phyloP scores from a whole-genome alignment of 2,329 filamentous ascomycete genomes.

The Colletotrichum viniferum region DNA sequence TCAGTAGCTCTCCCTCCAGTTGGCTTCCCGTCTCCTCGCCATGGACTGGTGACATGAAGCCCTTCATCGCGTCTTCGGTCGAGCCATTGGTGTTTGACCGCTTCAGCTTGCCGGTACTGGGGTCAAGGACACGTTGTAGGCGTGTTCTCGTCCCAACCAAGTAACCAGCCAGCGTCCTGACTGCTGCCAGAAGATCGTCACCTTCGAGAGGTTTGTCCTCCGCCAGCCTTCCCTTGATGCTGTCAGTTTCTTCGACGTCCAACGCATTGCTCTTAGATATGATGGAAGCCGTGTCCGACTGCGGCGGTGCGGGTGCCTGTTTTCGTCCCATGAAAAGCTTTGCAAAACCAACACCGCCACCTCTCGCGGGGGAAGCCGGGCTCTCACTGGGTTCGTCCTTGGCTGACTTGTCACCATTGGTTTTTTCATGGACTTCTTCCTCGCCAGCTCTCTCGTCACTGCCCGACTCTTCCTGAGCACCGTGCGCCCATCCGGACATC shows the following conservation, averaged over 20 bases:
- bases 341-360: constrained; percentile 51
- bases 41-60: constrained; percentile 53
- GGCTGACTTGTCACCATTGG: constrained; percentile 34
- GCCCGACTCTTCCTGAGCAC: constrained; percentile 47
- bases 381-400: constrained; percentile 25
- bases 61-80: constrained; percentile 57
- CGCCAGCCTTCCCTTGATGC: constrained; percentile 47
- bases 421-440: constrained; percentile 37
- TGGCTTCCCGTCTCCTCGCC: constrained; percentile 57
- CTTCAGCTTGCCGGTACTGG: constrained; percentile 66
- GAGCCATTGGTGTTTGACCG: constrained; percentile 47
- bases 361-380: constrained; percentile 39
- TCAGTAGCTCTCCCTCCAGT: constrained; percentile 73
- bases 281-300: constrained; percentile 62
- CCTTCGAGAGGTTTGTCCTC: constrained; percentile 69
- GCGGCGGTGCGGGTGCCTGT: constrained; percentile 46
- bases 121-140: constrained; percentile 66
- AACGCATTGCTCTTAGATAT: constrained; percentile 57
- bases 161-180: constrained; percentile 84
- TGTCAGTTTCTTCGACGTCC: constrained; percentile 61
- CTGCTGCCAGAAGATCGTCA: constrained; percentile 82
- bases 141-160: constrained; percentile 81
- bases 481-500: constrained; percentile 61
- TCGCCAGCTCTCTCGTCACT: constrained; percentile 36
- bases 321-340: constrained; percentile 54